Percentiles rank a stretch among this genome's conserved stretches.
Evolutionary conservation across 495 filamentous ascomycete species (phyloP).

Genomic region (Neurospora tetraspora): DNA sequence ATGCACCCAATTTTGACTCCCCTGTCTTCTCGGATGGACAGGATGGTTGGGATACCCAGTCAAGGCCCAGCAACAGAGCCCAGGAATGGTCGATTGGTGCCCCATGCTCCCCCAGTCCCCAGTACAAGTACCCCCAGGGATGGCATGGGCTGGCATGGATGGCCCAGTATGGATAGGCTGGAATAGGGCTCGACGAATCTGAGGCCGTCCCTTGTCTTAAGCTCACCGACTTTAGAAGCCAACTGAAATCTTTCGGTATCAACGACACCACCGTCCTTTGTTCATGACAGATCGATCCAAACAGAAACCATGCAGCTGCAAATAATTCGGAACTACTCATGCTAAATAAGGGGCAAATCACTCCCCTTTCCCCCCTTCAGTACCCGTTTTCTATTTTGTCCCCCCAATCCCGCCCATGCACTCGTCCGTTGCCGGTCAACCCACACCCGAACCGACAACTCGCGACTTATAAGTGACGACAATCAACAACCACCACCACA

Average conservation of each 20-base stretch:
- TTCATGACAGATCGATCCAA: slow-evolving; percentile 5
- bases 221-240: slow-evolving; percentile 25
- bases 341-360: background rate
- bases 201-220: slow-evolving; percentile 14
- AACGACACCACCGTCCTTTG: slow-evolving; percentile 2
- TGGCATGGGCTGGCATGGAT: background rate
- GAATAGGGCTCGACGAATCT: slow-evolving; percentile 1
- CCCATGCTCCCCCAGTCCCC: background rate
- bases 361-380: background rate
- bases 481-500: background rate
- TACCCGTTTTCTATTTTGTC: background rate
- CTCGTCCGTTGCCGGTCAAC: background rate
- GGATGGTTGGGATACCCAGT: background rate
- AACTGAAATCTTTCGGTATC: slow-evolving; percentile 15
- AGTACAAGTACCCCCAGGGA: background rate
- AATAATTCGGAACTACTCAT: background rate
- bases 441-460: background rate
- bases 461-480: background rate
- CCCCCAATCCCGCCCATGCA: background rate
- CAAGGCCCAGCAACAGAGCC: background rate
- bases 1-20: slow-evolving; percentile 9
- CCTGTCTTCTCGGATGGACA: slow-evolving; percentile 14
- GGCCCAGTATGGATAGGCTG: background rate
- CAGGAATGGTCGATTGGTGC: background rate
- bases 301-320: slow-evolving; percentile 10